Evolutionary conservation across 2,329 filamentous ascomycete genomes (phyloP), one percentile per base, ranked within the genome.

Genomic region (Lecanicillium sp.): DNA sequence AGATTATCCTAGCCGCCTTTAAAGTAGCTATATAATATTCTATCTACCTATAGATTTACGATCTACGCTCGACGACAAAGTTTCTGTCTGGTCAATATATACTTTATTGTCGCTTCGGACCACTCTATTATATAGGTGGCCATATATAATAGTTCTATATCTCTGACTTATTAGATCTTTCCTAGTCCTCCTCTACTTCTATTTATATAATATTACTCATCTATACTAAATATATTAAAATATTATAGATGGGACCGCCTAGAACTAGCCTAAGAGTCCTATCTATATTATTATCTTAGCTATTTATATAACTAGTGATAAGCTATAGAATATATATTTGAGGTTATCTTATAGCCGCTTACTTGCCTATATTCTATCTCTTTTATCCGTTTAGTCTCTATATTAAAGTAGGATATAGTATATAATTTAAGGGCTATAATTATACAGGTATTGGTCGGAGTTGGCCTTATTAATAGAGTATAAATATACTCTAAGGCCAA

Each of bases 261-360:
- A 42, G 50, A 61, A 63, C 55, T 63, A 52, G 42, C 51, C 43
- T 14, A 62, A 53, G 12, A 62, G 56, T 51, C 59, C 57, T 14
- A 57, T 63, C 53, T 56, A 57, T 11, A 62, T 38, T 21, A 62
- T 60, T 51, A 62, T 63, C 55, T 64, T 63, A 20, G 58, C 62
- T 62, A 57, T 55, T 60, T 61, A 52, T 58, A 61, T 56, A 56
- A 58, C 58, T 50, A 60, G 61, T 57, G 53, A 47, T 49, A 54
- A 54, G 55, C 54, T 60, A 52, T 52, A 59, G 60, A 65, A 62
- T 58, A 65, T 55, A 36, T 49, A 54, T 47, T 64, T 64, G 51
- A 64, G 57, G 50, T 61, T 49, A 32, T 49, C 42, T 26, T 48
- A 55, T 49, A 45, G 51, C 41, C 14, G 33, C 44, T 51, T 56